Percentiles rank a stretch among this genome's conserved stretches.
These are phyloP conservation scores for Triticum turgidum DNA, from an alignment of 176 grass and related monocot species.

Conservation along the genomic window DNA sequence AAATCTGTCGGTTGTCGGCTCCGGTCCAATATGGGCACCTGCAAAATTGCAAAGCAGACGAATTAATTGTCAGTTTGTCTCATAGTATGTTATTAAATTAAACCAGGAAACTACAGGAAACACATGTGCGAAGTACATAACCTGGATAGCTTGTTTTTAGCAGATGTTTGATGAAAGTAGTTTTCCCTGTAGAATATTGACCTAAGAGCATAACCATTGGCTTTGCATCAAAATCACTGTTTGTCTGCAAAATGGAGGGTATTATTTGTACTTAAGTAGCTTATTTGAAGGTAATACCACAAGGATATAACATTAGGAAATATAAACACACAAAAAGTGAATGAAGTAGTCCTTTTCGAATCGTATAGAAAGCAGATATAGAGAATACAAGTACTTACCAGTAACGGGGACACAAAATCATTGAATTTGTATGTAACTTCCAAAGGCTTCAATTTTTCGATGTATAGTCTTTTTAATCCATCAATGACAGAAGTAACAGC, in stretches of 20 bases:
- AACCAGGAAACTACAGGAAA: not conserved
- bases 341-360: not conserved
- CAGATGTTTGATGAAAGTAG: constrained; percentile 97
- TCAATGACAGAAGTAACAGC: constrained; percentile 95
- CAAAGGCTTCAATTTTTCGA: constrained; percentile 94
- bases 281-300: constrained; percentile 10
- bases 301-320: not conserved
- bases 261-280: constrained; percentile 14
- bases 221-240: constrained; percentile 98
- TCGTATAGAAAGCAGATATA: not conserved
- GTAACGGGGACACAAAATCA: constrained; percentile 85
- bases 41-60: constrained; percentile 41
- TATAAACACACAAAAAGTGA: not conserved
- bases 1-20: constrained; percentile 99
- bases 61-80: constrained; percentile 31
- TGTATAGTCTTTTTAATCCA: constrained; percentile 89
- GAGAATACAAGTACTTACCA: constrained; percentile 52
- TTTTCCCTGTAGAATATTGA: constrained; percentile 99
- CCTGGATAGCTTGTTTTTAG: constrained; percentile 91
- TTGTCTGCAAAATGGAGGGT: constrained; percentile 60
- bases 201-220: constrained; percentile 99
- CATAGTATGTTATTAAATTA: constrained; percentile 8
- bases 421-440: constrained; percentile 97
- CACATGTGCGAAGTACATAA: constrained; percentile 25
- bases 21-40: constrained; percentile 99